Conservation (phyloP, 2,329 filamentous ascomycete genomes). For the Hymenoscyphus salicellus region DNA sequence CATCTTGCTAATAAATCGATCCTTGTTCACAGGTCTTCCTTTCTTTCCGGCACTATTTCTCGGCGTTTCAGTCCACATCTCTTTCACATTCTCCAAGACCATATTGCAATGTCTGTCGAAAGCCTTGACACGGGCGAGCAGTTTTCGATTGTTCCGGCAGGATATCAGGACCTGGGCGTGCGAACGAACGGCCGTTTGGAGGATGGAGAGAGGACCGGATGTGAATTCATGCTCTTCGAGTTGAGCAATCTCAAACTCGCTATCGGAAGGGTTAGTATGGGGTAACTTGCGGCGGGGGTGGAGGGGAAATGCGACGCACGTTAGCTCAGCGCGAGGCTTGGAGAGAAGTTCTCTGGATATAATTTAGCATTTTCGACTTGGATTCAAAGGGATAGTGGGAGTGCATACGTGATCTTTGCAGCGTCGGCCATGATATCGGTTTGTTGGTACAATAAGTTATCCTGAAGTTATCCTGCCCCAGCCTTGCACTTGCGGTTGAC, state of each 20-base stretch:
- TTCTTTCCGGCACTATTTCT: conserved; percentile 79
- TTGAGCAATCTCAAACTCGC: conserved; percentile 86
- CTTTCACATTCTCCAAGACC: conserved; percentile 95
- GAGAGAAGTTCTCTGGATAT: conserved; percentile 72
- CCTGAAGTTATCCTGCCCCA: conserved; percentile 1
- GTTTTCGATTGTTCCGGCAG: conserved; percentile 96
- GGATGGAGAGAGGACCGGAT: conserved; percentile 80
- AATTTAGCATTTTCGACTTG: conserved; percentile 22
- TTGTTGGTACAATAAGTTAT: conserved; percentile 19
- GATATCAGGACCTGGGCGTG: conserved; percentile 96
- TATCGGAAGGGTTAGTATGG: conserved; percentile 40
- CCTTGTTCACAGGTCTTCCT: conserved; percentile 91
- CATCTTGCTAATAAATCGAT: conserved; percentile 98
- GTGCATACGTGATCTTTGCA: conserved; percentile 65
- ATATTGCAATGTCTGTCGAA: conserved; percentile 99
- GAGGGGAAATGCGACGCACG: conserved; percentile 56
- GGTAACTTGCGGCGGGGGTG: conserved; percentile 8
- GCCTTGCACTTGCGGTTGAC: conserved; percentile 22
- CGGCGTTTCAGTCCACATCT: conserved; percentile 99
- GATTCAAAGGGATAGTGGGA: neutral
- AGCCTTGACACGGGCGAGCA: conserved; percentile 94
- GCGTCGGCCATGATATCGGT: conserved; percentile 57
- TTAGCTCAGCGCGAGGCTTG: conserved; percentile 87
- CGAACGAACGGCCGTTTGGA: conserved; percentile 92
- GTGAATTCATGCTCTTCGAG: conserved; percentile 77